A percentile compares a stretch with the other conserved stretches of the same genome.
Evolutionary conservation across 2,329 filamentous ascomycete species (phyloP).

Genomic region (Colletotrichum falcatum): DNA sequence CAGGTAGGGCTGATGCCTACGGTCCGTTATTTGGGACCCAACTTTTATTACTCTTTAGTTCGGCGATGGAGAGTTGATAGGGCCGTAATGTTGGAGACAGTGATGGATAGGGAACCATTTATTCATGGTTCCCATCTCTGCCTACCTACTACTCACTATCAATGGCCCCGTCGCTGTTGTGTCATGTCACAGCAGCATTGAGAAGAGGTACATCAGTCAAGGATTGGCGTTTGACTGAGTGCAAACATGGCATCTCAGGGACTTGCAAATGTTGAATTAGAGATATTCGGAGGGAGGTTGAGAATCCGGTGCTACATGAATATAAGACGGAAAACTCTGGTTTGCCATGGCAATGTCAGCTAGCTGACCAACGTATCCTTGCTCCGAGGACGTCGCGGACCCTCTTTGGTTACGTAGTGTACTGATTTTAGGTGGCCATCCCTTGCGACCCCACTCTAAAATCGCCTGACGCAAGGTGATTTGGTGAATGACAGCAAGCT

Average conservation of each 20-base stretch:
- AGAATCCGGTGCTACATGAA: too few species aligned
- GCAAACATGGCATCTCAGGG: background rate
- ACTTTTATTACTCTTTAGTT: background rate
- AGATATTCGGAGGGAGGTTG: background rate
- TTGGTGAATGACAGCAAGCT: constrained; percentile 28
- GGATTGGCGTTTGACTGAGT: background rate
- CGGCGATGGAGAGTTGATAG: background rate
- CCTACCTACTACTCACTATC: background rate
- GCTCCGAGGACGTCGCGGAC: constrained; percentile 12
- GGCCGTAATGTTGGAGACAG: background rate
- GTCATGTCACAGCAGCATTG: background rate
- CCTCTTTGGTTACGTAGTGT: constrained; percentile 39
- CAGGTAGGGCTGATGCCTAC: too few species aligned
- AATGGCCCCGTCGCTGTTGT: background rate
- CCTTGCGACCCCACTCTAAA: constrained; percentile 36
- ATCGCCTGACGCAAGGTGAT: constrained; percentile 40
- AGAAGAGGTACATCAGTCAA: background rate
- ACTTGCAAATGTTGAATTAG: background rate
- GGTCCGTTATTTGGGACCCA: background rate
- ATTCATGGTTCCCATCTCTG: background rate
- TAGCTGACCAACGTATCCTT: constrained; percentile 37
- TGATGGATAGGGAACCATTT: background rate
- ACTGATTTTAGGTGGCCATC: constrained; percentile 22
- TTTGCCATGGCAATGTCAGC: background rate
- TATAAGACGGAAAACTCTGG: background rate